Evolutionary conservation across 306 rosid genomes (phyloP), one percentile per base, ranked within the genome.

Genomic region (Argentina anserina): DNA sequence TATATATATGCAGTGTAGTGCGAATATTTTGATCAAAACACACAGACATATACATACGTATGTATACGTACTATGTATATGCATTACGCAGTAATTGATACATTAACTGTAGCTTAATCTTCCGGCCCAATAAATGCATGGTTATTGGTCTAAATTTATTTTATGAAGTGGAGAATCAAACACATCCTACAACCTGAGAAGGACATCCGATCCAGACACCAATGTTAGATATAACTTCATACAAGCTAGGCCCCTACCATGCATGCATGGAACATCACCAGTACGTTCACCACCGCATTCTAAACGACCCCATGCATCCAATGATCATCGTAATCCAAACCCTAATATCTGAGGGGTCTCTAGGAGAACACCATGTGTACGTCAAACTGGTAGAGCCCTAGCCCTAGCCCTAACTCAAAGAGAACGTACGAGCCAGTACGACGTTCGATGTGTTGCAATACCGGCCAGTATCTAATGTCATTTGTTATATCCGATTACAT

Each of bases 371-470:
- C 70, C 29, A 43, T 15, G 41, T 58, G 52, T n/a, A n/a, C n/a
- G n/a, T 33, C 25, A 28, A 67, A 23, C 26, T 14, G 67, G 66
- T 33, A 55, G 43, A 55, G 25, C 59, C 6, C 25, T 21, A 21
- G 11, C 23, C 26, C n/a, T 9, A 18, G 13, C 49, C n/a, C n/a
- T n/a, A n/a, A n/a, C n/a, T n/a, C n/a, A n/a, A n/a, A n/a, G n/a
- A 9, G 50, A 53, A 70, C 65, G 40, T 70, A 70, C 65, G 36
- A 34, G 36, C 23, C 33, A 41, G 49, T 55, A 58, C 64, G 18
- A 29, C 10, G 34, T n/a, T 41, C 58, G 36, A 14, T 21, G 73
- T 76, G 43, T 29, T 33, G 11, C 53, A 18, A 26, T 31, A 18
- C 40, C 41, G 6, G 29, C 40, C 41, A 10, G 29, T 41, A 37